Evolutionary conservation across 2,329 filamentous ascomycete species (phyloP).

Genomic region (Pseudohalonectria lignicola): DNA sequence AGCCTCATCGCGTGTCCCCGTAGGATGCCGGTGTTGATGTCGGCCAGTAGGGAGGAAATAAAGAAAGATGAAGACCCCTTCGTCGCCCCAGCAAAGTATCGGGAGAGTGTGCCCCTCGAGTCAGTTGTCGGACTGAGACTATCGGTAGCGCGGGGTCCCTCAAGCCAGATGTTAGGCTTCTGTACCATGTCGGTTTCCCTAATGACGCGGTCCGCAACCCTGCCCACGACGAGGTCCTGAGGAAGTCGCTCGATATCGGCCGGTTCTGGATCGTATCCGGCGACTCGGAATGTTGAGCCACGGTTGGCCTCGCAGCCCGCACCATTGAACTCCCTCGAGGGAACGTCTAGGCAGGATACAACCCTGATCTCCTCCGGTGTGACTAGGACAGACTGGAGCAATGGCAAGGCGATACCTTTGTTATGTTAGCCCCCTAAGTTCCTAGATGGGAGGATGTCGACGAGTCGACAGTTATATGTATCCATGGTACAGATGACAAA

Average conservation of each 20-base stretch:
- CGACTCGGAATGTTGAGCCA: neutral
- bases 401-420: neutral
- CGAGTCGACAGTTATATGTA: too few relatives aligned
- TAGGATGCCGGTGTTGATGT: slow-evolving; percentile 3
- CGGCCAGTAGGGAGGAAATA: slow-evolving; percentile 1
- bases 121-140: too few relatives aligned
- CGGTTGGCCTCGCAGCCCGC: neutral
- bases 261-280: neutral
- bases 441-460: too few relatives aligned
- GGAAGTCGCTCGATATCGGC: neutral
- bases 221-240: neutral
- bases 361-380: neutral
- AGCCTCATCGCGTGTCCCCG: slow-evolving; percentile 5
- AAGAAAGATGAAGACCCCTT: too few relatives aligned
- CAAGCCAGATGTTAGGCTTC: too few relatives aligned
- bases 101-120: too few relatives aligned
- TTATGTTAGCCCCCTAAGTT: too few relatives aligned
- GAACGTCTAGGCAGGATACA: neutral
- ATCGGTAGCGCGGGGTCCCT: too few relatives aligned
- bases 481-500: too few relatives aligned
- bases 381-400: neutral
- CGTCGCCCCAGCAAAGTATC: too few relatives aligned
- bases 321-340: neutral
- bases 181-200: too few relatives aligned
- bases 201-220: neutral